phyloP scores from a whole-genome alignment of 805 yeast species.

The Lachancea sp. region DNA sequence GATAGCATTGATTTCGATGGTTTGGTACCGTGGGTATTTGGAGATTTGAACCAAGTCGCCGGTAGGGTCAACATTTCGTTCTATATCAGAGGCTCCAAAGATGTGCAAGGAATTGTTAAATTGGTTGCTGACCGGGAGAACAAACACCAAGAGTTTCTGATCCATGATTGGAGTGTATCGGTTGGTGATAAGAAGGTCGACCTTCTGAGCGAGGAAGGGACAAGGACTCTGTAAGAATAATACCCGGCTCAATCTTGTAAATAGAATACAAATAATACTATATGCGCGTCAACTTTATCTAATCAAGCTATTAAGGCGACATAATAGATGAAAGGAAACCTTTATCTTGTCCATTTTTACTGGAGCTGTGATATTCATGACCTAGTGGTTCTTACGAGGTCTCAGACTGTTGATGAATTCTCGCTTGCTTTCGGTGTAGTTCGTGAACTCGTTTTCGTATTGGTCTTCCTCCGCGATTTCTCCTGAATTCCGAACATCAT shows the following conservation, averaged over 20 bases:
- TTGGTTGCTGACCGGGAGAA: conserved; percentile 68
- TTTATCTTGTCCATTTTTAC: too few species aligned
- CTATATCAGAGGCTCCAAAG: conserved; percentile 60
- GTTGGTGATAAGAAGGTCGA: conserved; percentile 43
- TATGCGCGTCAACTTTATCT: conserved; percentile 2
- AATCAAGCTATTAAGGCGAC: not conserved
- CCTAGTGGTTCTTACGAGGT: conserved; percentile 26
- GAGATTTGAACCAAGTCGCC: conserved; percentile 74
- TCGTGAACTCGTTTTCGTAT: conserved; percentile 42
- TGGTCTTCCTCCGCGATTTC: conserved; percentile 41
- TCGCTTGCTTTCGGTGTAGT: conserved; percentile 39
- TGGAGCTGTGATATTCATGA: not conserved
- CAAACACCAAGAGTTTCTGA: conserved; percentile 49
- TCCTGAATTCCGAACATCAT: conserved; percentile 25
- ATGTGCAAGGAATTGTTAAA: conserved; percentile 44
- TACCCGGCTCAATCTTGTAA: conserved; percentile 3
- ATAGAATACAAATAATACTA: conserved; percentile 1
- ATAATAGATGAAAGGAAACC: conserved; percentile 1
- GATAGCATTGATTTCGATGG: conserved; percentile 66
- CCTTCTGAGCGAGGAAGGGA: conserved; percentile 43
- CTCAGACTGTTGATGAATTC: conserved; percentile 37
- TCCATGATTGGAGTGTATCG: conserved; percentile 56
- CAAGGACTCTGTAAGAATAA: conserved; percentile 16
- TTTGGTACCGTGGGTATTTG: conserved; percentile 78
- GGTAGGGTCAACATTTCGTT: conserved; percentile 75